Evolutionary conservation across 108 stramenopile species (phyloP).

Genomic region (Bacterosira constricta): DNA sequence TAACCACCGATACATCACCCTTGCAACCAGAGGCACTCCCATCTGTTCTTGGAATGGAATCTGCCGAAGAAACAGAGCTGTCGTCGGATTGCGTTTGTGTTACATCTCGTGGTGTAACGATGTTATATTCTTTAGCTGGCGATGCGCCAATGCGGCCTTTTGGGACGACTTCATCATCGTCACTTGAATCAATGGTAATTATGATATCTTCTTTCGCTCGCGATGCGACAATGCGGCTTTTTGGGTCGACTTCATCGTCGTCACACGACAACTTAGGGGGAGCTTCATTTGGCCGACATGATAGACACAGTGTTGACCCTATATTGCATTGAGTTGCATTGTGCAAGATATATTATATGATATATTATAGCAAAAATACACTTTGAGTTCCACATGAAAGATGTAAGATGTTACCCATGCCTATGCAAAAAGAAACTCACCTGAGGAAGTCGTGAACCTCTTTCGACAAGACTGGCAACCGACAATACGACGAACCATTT

Average conservation of each 20-base stretch:
- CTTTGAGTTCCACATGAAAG: not conserved
- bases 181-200: not conserved
- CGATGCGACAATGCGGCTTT: too few relatives aligned
- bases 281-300: not conserved
- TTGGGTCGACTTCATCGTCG: not conserved
- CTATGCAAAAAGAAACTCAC: constrained; percentile 5
- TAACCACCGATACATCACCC: too few relatives aligned
- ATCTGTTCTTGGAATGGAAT: not conserved
- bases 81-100: not conserved
- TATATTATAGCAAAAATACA: not conserved
- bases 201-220: too few relatives aligned
- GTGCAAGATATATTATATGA: too few relatives aligned
- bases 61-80: not conserved
- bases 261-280: not conserved
- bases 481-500: constrained; percentile 30
- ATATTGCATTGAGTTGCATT: not conserved
- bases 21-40: too few relatives aligned
- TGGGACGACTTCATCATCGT: not conserved
- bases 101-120: not conserved
- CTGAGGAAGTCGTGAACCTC: constrained; percentile 17
- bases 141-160: not conserved
- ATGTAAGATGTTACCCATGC: not conserved
- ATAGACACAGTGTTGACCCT: not conserved
- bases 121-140: not conserved
- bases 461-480: constrained; percentile 20